Evolutionary conservation across 352 stramenopile species (phyloP), one percentile per base, ranked within the genome.

Genomic region (Elongisporangium anandrum): DNA sequence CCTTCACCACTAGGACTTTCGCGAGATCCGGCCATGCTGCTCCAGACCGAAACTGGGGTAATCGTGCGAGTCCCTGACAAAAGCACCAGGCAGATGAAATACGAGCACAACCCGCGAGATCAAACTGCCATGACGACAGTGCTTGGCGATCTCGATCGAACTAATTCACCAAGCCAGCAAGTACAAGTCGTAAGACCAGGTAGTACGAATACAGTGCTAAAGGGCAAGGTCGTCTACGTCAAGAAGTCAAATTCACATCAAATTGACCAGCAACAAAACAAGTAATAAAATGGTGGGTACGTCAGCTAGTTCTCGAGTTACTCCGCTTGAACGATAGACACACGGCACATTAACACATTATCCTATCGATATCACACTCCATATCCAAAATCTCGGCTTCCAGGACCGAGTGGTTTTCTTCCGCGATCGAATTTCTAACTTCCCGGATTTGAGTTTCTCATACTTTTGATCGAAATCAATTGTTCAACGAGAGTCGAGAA

Each of bases 161-260:
- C 17, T 54, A 7, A 55, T 56, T 47, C 23, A 7, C 13, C 38
- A 50, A 63, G 13, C 52, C 60, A 51, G 10, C 57, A 60, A 21
- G 59, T 87, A n/a, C 55, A 76, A 23, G 63, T 81, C 0, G 80
- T 69, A 38, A 82, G 60, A 63, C 54, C 59, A 23, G 76, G 77
- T 34, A 52, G 55, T 4, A 59, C 67, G 29, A 92, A 90, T 39
- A n/a, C 64, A 56, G 50, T 57, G 21, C 52, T 89, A 34, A 77
- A 76, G 61, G 60, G 60, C 60, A 92, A 76, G 41, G 53, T 90
- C 48, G 68, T 90, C 41, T 92, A 81, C 59, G 61, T 90, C 21
- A 89, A 85, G 66, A 77, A 73, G 49, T 63, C 69, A 3, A n/a
- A n/a, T n/a, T n/a, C n/a, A n/a, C n/a, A n/a, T n/a, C n/a, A n/a